Evolutionary conservation across 805 yeast species (phyloP).

Genomic region (Wickerhamomyces kurtzmanii): DNA sequence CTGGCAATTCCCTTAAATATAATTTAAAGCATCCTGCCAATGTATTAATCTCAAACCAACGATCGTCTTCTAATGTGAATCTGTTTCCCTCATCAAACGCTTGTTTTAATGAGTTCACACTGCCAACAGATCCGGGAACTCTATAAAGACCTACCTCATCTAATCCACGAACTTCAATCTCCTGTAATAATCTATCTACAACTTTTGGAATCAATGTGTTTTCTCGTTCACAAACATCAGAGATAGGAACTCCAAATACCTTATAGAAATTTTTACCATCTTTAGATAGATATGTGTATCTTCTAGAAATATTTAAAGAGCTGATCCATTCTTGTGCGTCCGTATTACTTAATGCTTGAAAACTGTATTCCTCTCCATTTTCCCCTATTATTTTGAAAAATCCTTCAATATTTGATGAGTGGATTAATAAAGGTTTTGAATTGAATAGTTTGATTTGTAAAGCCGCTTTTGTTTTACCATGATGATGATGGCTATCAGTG

Average conservation of each 20-base stretch:
- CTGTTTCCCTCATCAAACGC: slow-evolving; percentile 43
- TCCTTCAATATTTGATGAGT: slow-evolving; percentile 26
- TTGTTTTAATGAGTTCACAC: slow-evolving; percentile 40
- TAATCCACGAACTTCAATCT: slow-evolving; percentile 78
- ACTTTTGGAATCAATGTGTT: slow-evolving; percentile 51
- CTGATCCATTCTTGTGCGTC: slow-evolving; percentile 74
- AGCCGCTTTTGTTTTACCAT: slow-evolving; percentile 36
- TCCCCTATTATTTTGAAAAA: slow-evolving; percentile 32
- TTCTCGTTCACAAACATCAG: slow-evolving; percentile 67
- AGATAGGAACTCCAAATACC: slow-evolving; percentile 84
- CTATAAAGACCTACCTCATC: slow-evolving; percentile 90
- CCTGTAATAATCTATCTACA: slow-evolving; percentile 54
- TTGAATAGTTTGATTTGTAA: slow-evolving; percentile 33
- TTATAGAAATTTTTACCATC: slow-evolving; percentile 31
- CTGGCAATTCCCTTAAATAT: slow-evolving; percentile 79
- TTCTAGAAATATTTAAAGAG: slow-evolving; percentile 25
- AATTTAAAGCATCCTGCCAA: slow-evolving; percentile 83
- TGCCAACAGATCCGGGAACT: slow-evolving; percentile 52
- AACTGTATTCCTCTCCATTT: slow-evolving; percentile 42
- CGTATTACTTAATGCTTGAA: slow-evolving; percentile 54
- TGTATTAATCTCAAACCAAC: slow-evolving; percentile 75
- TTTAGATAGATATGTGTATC: slow-evolving; percentile 30
- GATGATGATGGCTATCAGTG: slow-evolving; percentile 26
- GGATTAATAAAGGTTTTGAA: slow-evolving; percentile 24
- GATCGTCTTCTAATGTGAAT: slow-evolving; percentile 38